phyloP scores from a whole-genome alignment of 345 rosid genomes.

The Eucalyptus guilfoylei region DNA sequence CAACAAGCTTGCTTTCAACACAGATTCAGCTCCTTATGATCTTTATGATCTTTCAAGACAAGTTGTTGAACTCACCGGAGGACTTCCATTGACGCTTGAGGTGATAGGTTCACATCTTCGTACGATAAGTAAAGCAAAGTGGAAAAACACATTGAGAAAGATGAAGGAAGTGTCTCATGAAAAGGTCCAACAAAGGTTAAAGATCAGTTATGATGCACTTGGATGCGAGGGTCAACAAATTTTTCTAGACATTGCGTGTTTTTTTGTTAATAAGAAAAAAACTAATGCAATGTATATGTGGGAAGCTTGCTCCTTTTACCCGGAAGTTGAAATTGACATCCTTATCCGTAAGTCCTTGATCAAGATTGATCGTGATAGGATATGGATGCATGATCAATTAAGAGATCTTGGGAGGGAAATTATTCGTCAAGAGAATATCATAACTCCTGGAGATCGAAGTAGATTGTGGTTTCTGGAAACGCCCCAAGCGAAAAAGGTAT shows the following conservation, averaged over 20 bases:
- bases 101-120: background rate
- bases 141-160: fast-evolving
- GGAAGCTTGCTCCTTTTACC: too few species aligned
- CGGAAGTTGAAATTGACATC: too few species aligned
- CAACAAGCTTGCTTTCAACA: too few species aligned
- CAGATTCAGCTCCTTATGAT: too few species aligned
- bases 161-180: background rate
- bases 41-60: too few species aligned
- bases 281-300: too few species aligned
- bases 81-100: background rate
- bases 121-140: background rate
- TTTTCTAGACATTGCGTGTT: background rate
- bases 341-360: too few species aligned
- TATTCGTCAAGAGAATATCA: too few species aligned
- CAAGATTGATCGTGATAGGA: too few species aligned
- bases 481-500: background rate
- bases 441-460: too few species aligned
- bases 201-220: background rate
- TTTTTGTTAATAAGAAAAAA: background rate
- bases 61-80: background rate
- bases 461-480: background rate
- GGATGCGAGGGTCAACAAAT: background rate
- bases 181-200: background rate
- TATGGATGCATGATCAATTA: too few species aligned
- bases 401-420: too few species aligned